phyloP scores from a whole-genome alignment of 306 rosid genomes.

The Calophaca sinica region DNA sequence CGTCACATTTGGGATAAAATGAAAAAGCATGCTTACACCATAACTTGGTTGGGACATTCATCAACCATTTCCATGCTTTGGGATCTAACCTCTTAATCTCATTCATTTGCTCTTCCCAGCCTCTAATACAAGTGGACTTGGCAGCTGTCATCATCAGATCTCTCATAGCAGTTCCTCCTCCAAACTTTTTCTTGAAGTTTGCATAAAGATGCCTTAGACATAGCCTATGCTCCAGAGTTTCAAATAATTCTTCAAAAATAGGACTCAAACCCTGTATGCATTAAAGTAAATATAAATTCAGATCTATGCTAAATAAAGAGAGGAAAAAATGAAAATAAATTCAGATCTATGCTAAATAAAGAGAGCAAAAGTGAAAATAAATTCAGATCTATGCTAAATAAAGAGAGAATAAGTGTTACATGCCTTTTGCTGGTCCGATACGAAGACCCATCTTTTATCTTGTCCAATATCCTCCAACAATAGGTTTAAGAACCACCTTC shows the following conservation, averaged over 20 bases:
- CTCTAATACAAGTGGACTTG: no score
- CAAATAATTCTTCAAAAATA: not conserved
- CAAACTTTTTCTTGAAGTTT: not conserved
- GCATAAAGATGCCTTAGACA: not conserved
- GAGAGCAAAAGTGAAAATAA: not conserved
- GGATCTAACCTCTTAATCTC: not conserved
- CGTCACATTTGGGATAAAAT: no score
- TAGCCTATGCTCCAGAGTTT: not conserved
- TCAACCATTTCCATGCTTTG: not conserved
- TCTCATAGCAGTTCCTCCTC: not conserved
- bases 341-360: not conserved
- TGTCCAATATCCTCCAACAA: not conserved
- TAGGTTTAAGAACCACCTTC: not conserved
- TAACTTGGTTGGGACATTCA: not conserved
- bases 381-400: not conserved
- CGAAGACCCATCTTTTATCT: not conserved
- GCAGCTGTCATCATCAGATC: not conserved
- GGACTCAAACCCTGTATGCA: not conserved
- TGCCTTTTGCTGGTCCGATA: not conserved
- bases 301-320: no score
- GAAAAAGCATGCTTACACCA: not conserved
- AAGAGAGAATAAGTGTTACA: not conserved
- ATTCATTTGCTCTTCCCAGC: not conserved
- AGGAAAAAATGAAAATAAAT: not conserved
- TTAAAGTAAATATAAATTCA: no score